Evolutionary conservation across 345 rosid species (phyloP).

Genomic region (Salix caprea): DNA sequence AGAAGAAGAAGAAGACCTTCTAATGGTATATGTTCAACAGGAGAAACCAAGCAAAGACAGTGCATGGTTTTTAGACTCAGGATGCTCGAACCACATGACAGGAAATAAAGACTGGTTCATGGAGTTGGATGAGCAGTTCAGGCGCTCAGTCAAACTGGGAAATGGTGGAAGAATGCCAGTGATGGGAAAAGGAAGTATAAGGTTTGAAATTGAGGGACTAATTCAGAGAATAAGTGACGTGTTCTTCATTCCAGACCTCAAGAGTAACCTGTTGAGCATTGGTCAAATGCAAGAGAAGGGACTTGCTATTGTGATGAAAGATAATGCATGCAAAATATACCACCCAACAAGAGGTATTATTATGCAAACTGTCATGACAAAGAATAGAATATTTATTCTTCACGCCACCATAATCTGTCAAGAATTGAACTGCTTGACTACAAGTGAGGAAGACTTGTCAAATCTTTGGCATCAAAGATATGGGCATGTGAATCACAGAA

Average conservation of each 20-base stretch:
- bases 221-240: neutral
- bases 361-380: neutral
- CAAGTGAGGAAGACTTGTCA: neutral
- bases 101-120: neutral
- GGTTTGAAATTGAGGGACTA: neutral
- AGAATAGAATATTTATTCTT: neutral
- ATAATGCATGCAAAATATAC: neutral
- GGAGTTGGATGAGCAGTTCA: neutral
- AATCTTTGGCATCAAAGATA: neutral
- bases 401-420: too few species aligned
- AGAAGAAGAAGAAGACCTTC: too few species aligned
- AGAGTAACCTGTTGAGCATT: neutral
- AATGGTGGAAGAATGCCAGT: neutral
- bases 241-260: neutral
- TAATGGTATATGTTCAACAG: too few species aligned
- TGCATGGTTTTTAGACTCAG: neutral
- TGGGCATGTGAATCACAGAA: neutral
- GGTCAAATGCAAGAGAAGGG: neutral
- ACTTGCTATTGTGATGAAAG: neutral
- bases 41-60: neutral
- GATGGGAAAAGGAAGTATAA: neutral
- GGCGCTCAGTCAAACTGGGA: neutral
- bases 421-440: accelerated
- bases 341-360: neutral
- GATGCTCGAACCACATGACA: conserved; percentile 7